A percentile compares a stretch with the other conserved stretches of the same genome.
Conservation (phyloP, 352 stramenopile species). For the Elongisporangium undulatum region DNA sequence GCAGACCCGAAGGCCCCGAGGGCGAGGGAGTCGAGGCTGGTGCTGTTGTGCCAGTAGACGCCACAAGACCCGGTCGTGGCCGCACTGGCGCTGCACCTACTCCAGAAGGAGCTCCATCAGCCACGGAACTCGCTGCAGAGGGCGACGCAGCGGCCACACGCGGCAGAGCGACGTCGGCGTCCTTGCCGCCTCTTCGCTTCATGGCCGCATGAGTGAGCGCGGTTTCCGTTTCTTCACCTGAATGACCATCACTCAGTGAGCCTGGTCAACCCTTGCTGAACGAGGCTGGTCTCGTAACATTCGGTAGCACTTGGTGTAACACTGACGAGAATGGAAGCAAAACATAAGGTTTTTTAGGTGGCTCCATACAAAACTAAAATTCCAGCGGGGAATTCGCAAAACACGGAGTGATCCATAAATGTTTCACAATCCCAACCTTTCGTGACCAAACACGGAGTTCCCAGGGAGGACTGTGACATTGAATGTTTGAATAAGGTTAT, state of each 20-base stretch:
- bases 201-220: not conserved
- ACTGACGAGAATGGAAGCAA: too few relatives aligned
- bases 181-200: not conserved
- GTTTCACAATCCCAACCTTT: too few relatives aligned
- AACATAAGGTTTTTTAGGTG: too few relatives aligned
- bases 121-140: not conserved
- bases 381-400: too few relatives aligned
- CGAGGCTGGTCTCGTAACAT: too few relatives aligned
- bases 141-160: not conserved
- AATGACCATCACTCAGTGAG: not conserved
- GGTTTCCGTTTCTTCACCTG: not conserved
- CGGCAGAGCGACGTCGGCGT: not conserved
- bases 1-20: slow-evolving; percentile 1
- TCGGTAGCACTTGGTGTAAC: too few relatives aligned
- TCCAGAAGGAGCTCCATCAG: not conserved
- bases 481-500: too few relatives aligned
- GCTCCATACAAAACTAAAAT: too few relatives aligned
- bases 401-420: too few relatives aligned
- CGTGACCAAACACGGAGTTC: too few relatives aligned
- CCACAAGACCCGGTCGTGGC: not conserved
- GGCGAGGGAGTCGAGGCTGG: not conserved
- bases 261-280: too few relatives aligned
- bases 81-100: not conserved
- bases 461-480: too few relatives aligned
- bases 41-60: not conserved